phyloP scores from a whole-genome alignment of 2,329 filamentous ascomycete genomes.

The Paraconiothyrium sp. region DNA sequence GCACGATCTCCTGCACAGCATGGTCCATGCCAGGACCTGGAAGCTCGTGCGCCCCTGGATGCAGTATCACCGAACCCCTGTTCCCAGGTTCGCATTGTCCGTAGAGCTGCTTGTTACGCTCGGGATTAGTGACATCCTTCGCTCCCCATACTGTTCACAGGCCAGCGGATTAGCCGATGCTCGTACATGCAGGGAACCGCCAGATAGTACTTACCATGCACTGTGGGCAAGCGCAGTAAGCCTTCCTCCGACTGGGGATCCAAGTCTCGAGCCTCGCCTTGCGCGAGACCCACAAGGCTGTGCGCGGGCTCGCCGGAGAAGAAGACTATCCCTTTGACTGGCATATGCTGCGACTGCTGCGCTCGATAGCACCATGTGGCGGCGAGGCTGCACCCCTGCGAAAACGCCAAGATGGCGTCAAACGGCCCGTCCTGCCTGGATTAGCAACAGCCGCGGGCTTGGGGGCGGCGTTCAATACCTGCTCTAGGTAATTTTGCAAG shows the following conservation, averaged over 20 bases:
- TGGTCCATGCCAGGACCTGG: background rate
- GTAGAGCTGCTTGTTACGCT: slow-evolving; percentile 5
- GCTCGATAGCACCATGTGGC: slow-evolving; percentile 3
- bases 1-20: slow-evolving; percentile 3
- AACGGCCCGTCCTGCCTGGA: slow-evolving; percentile 1
- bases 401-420: slow-evolving; percentile 8
- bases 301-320: slow-evolving; percentile 3
- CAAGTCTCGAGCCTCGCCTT: background rate
- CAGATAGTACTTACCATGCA: background rate
- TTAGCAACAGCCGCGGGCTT: background rate
- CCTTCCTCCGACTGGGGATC: background rate
- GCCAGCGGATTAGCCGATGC: background rate
- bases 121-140: slow-evolving; percentile 2
- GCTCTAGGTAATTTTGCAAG: background rate
- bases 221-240: background rate
- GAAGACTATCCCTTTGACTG: background rate
- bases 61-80: background rate
- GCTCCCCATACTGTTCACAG: background rate
- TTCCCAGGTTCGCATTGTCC: background rate
- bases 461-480: background rate
- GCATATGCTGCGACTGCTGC: background rate
- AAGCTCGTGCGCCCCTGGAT: slow-evolving; percentile 3
- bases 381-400: background rate
- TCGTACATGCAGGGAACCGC: background rate
- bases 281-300: background rate